Conservation (phyloP, 202 grass and related monocot species). For the Setaria italica region DNA sequence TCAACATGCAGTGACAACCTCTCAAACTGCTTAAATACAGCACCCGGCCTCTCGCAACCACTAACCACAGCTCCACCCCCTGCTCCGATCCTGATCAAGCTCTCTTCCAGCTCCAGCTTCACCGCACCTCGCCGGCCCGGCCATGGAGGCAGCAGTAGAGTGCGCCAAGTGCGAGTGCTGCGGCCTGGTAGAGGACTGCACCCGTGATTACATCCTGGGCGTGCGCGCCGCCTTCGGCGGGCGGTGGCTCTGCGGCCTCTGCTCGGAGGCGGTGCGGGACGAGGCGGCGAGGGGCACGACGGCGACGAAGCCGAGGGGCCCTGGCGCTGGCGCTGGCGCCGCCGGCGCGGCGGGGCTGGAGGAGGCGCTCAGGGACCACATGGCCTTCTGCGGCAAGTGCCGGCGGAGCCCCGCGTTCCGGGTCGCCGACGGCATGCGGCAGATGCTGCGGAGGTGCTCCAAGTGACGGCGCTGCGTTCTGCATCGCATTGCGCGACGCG, state of each 20-base stretch:
- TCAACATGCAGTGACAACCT: constrained; percentile 21
- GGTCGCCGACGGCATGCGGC: constrained; percentile 84
- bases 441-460: constrained; percentile 78
- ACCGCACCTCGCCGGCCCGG: neutral
- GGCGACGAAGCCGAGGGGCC: constrained; percentile 39
- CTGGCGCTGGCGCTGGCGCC: neutral
- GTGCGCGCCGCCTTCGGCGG: constrained; percentile 75
- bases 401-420: constrained; percentile 67
- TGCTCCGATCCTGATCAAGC: neutral
- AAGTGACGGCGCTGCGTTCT: constrained; percentile 19
- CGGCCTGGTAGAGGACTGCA: constrained; percentile 80
- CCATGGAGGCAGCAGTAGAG: constrained; percentile 63
- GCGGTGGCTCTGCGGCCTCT: constrained; percentile 88
- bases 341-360: constrained; percentile 42
- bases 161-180: constrained; percentile 85
- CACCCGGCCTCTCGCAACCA: neutral
- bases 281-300: constrained; percentile 54
- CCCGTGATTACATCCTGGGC: constrained; percentile 68
- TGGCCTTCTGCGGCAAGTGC: constrained; percentile 74
- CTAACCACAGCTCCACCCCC: neutral
- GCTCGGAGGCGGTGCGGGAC: constrained; percentile 87
- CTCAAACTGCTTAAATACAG: constrained; percentile 39
- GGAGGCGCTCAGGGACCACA: constrained; percentile 69
- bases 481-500: too few species aligned
- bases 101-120: neutral